Evolutionary conservation across 2,329 filamentous ascomycete genomes (phyloP), one percentile per base, ranked within the genome.

Genomic region (Fusarium nanum): DNA sequence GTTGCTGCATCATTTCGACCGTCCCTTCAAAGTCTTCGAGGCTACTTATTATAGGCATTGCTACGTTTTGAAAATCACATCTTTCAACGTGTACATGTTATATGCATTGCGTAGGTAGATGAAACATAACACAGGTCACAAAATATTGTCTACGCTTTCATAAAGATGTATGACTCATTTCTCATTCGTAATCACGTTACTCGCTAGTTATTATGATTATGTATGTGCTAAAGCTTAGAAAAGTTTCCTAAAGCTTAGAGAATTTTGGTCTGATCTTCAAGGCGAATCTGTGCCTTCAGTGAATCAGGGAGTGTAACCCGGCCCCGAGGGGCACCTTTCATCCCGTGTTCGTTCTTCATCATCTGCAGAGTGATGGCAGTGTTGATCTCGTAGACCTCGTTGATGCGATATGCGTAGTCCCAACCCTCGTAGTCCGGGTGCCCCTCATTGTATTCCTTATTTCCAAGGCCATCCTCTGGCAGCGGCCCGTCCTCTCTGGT

Each of bases 321-420:
- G n/a, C n/a, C n/a, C n/a, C n/a, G n/a, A n/a, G n/a, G 67, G 0
- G 67, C 56, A 42, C 60, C 42, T 27, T 67, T 70, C 22, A 70
- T 62, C 2, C 57, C 57, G 0, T 63, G 61, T 7, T 56, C 56
- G 11, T 57, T 49, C 14, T 45, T 68, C 72, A 76, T 70, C 54
- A 68, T 64, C 1, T 25, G 20, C 28, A 68, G 54, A 12, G 67
- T 48, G 6, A 77, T 71, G 0, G 67, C 44, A 1, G 48, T 45
- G 1, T 52, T 32, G 28, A 76, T 62, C 53, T 76, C 56, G 28
- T 74, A 78, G 10, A 75, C 74, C 0, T 65, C 69, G 0, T 63
- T 56, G 4, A 78, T 71, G 10, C 67, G 58, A 59, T 77, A 78
- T 2, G 76, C 76, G 6, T 63, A 78, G 25, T 78, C 69, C 16